Evolutionary conservation across 2,329 filamentous ascomycete species (phyloP), one percentile per base, ranked within the genome.

Genomic region (Stagonosporopsis tanaceti): DNA sequence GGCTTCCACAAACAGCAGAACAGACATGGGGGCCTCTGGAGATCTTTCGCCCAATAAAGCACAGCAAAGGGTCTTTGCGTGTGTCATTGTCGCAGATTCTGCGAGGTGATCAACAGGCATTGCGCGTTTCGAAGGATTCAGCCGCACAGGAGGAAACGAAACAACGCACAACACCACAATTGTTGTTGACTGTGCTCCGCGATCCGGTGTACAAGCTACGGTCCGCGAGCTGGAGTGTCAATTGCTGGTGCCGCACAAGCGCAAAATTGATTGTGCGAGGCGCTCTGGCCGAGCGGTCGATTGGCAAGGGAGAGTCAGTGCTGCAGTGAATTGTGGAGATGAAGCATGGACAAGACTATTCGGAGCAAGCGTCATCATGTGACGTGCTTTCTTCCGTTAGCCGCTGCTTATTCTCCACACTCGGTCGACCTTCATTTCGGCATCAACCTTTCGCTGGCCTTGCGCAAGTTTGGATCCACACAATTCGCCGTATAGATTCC

Each of bases 351-450:
- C 25, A 8, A 9, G 17, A 17, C 51, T 40, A 47, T 34, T 20
- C 17, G 24, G 11, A 20, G 32, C 47, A 47, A 59, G 57, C 34
- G 38, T 15, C 24, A 6, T 52, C 47, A 55, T 42, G 44, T 56
- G 52, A 38, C 7, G 3, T 34, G 24, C 25, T 37, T 22, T 45
- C 17, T 45, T 38, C 20, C 17, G 44, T 40, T 53, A 55, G 47
- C 37, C 24, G 4, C 27, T 6, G 44, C 27, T 39, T 40, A n/a
- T 39, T 52, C 57, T 47, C 57, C 51, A 54, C 41, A 41, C 47
- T 32, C 38, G 38, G 41, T 54, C 47, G 25, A 55, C 39, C 51
- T 59, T 55, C 57, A 55, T 59, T 54, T 55, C 51, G 57, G 57
- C 51, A 53, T 45, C 37, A 47, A 20, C 57, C 46, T 42, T 47